Evolutionary conservation across 495 filamentous ascomycete genomes (phyloP), one percentile per base, ranked within the genome.

Genomic region (Podospora pseudocomata): DNA sequence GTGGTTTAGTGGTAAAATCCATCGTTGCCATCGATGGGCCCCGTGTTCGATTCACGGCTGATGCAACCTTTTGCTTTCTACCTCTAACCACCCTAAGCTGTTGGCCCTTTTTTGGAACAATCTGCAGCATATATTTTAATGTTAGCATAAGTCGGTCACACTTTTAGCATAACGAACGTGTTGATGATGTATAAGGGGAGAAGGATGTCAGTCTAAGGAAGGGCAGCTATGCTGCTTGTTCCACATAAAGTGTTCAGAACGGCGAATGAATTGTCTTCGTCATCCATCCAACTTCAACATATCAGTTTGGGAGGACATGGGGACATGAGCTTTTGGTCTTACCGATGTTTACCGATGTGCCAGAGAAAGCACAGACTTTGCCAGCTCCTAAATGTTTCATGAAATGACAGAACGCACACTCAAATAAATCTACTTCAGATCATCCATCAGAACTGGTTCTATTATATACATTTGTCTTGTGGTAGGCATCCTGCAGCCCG

Each of bases 1-100:
- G 79, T 80, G 79, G 78, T 81, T 81, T 82, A 82, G 80, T 82
- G 80, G 80, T 81, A 81, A 80, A 81, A 82, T 81, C 78, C 79
- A 80, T 81, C 79, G 79, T 81, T 81, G 79, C 79, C 79, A 81
- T 82, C 80, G 80, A 82, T 82, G 80, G 80, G 80, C 80, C 80
- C 80, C 80, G 80, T 75, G 80, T 82, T 82, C 80, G 80, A 82
- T 82, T 82, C 80, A 76, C 80, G 80, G 80, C 79, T 80, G 77
- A 78, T 30, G 60, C 60, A 20, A 13, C 9, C 0, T 18, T 49
- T 49, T 11, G 5, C 0, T 49, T 49, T 16, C 2, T 18, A 11
- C 34, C 34, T 23, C 23, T 23, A 2, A 23, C 1, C 23, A 23
- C 34, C 0, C 0, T 11, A 39, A 39, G 34, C 11, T 39, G 34